Conservation (phyloP, 2,329 filamentous ascomycete genomes). For the Alternaria burnsii region DNA sequence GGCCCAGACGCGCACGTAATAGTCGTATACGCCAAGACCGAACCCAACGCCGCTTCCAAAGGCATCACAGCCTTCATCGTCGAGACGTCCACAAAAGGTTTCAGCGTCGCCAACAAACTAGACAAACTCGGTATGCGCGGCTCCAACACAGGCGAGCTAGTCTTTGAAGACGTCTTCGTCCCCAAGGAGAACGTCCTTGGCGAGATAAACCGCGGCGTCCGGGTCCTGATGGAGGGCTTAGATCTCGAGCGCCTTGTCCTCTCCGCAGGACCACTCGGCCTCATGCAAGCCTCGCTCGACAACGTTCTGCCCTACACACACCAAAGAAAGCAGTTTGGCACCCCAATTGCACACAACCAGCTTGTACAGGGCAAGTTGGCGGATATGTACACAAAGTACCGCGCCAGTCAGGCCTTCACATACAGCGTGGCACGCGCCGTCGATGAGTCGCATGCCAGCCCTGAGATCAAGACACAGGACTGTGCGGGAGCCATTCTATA, state of each 20-base stretch:
- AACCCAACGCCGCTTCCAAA: conserved; percentile 79
- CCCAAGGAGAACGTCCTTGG: conserved; percentile 84
- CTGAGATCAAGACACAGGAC: conserved; percentile 79
- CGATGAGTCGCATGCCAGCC: conserved; percentile 65
- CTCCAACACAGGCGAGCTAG: conserved; percentile 92
- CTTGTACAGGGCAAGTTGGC: conserved; percentile 91
- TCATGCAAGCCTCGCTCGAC: conserved; percentile 94
- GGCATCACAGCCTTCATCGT: conserved; percentile 97
- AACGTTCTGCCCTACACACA: conserved; percentile 88
- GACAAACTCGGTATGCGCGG: conserved; percentile 99
- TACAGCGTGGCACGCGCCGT: conserved; percentile 81
- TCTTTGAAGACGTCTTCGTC: conserved; percentile 91
- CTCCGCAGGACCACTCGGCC: conserved; percentile 85
- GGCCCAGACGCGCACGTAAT: conserved; percentile 91
- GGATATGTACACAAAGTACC: conserved; percentile 96
- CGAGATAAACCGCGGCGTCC: conserved; percentile 79
- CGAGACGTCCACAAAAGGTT: conserved; percentile 74
- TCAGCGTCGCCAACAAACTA: conserved; percentile 87
- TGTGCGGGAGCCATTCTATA: conserved; percentile 95
- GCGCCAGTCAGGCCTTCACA: conserved; percentile 85
- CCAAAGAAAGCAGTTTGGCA: conserved; percentile 85
- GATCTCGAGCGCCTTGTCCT: conserved; percentile 94
- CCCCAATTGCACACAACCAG: conserved; percentile 89
- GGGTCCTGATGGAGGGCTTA: conserved; percentile 93
- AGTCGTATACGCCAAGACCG: conserved; percentile 96